Evolutionary conservation across 2,329 filamentous ascomycete genomes (phyloP).

Genomic region (Sclerotinia glacialis): DNA sequence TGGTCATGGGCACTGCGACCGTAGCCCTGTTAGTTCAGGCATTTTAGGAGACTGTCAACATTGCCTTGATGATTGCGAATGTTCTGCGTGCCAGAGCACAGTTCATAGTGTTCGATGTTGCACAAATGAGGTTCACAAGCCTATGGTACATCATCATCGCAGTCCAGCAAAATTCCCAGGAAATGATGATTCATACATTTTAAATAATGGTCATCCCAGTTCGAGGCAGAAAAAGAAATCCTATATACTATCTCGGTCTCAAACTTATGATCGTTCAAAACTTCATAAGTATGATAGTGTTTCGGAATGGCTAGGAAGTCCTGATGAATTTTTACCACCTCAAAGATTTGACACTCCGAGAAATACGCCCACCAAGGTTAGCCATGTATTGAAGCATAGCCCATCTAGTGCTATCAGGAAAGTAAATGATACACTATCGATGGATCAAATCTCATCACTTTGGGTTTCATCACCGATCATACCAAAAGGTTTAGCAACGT

Average conservation of each 20-base stretch:
- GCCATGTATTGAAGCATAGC: background rate
- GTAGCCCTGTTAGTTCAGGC: conserved; percentile 29
- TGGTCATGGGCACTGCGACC: conserved; percentile 28
- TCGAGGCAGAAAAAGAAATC: background rate
- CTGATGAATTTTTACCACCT: background rate
- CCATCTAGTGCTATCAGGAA: background rate
- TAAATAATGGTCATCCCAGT: background rate
- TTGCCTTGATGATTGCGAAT: conserved; percentile 35
- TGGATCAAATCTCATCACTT: background rate
- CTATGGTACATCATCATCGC: conserved; percentile 29
- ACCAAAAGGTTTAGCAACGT: background rate
- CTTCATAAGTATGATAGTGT: background rate
- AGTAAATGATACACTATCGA: background rate
- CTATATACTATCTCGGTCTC: background rate
- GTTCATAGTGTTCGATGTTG: conserved; percentile 35
- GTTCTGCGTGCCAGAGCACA: conserved; percentile 32
- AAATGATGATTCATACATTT: background rate
- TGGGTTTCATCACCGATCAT: background rate
- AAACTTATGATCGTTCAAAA: background rate
- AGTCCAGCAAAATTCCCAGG: background rate
- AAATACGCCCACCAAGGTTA: background rate
- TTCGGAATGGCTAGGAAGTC: conserved; percentile 10
- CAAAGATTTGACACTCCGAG: background rate
- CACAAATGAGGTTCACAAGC: conserved; percentile 29
- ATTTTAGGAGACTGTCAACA: conserved; percentile 36